These are phyloP conservation scores for Schizophyllum commune DNA, from an alignment of 1,284 basidiomycete genomes.

Conservation along the genomic window DNA sequence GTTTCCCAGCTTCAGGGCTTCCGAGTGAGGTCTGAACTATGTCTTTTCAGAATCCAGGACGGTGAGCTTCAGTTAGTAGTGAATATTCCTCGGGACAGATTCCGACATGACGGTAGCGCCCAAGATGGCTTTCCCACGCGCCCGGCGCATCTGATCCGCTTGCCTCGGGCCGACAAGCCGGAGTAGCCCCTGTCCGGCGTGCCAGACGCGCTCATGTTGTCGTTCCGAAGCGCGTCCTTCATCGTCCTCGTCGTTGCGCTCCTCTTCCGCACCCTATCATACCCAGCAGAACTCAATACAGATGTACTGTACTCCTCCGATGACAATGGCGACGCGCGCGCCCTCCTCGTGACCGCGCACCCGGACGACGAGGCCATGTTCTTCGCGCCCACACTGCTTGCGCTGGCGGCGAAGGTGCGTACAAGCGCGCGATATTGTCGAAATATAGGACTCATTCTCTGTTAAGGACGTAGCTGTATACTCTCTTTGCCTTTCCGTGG, in stretches of 20 bases:
- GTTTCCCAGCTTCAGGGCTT: too few species aligned
- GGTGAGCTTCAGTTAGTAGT: too few species aligned
- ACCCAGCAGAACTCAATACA: background rate
- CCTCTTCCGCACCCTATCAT: background rate
- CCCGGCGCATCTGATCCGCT: too few species aligned
- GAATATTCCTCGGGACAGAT: too few species aligned
- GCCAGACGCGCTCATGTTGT: background rate
- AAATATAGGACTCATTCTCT: background rate
- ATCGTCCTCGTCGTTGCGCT: background rate
- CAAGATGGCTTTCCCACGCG: too few species aligned
- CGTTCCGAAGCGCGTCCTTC: background rate
- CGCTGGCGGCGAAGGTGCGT: constrained; percentile 27
- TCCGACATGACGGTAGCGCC: too few species aligned
- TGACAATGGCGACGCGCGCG: constrained; percentile 14
- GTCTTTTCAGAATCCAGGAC: too few species aligned
- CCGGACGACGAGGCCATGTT: constrained; percentile 93
- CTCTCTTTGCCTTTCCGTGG: constrained; percentile 55
- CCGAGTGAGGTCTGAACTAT: too few species aligned
- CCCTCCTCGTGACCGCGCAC: constrained; percentile 78
- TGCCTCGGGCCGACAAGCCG: too few species aligned
- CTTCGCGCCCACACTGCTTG: constrained; percentile 75
- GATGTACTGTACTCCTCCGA: background rate
- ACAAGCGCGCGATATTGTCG: constrained; percentile 1
- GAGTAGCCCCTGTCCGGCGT: too few species aligned
- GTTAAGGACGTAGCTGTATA: constrained; percentile 26